Percentiles rank a stretch among this genome's conserved stretches.
Evolutionary conservation across 768 basidiomycete species (phyloP).

Genomic region (Suillus ampliporus): DNA sequence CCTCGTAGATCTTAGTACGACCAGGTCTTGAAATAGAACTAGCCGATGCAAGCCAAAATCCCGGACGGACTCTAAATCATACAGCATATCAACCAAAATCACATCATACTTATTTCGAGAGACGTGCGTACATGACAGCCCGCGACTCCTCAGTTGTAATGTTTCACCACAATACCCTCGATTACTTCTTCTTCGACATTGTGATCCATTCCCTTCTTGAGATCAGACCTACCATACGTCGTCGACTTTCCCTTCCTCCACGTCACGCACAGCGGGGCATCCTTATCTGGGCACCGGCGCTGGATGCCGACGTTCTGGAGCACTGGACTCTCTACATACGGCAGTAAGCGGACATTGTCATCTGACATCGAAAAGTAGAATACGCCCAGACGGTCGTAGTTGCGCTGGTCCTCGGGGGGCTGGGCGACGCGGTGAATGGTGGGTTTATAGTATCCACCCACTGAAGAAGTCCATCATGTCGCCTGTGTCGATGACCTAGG

Average conservation of each 20-base stretch:
- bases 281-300: slow-evolving; percentile 38
- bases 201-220: slow-evolving; percentile 38
- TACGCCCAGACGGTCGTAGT: slow-evolving; percentile 48
- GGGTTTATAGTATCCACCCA: slow-evolving; percentile 52
- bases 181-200: slow-evolving; percentile 54
- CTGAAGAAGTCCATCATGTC: slow-evolving; percentile 55
- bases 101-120: not conserved
- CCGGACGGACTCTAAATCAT: too few species aligned
- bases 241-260: slow-evolving; percentile 47
- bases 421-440: slow-evolving; percentile 58
- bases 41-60: too few species aligned
- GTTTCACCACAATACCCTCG: slow-evolving; percentile 50
- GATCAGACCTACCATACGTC: slow-evolving; percentile 46
- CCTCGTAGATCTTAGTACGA: too few species aligned
- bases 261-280: slow-evolving; percentile 47
- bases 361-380: slow-evolving; percentile 54
- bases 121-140: not conserved
- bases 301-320: slow-evolving; percentile 44
- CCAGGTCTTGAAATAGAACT: too few species aligned
- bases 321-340: slow-evolving; percentile 48
- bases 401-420: slow-evolving; percentile 52
- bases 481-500: slow-evolving; percentile 51
- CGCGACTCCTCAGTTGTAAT: slow-evolving; percentile 45
- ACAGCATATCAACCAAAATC: too few species aligned
- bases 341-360: slow-evolving; percentile 49